Evolutionary conservation across 176 grass and related monocot species (phyloP).

Genomic region (Neostapfia colusana): DNA sequence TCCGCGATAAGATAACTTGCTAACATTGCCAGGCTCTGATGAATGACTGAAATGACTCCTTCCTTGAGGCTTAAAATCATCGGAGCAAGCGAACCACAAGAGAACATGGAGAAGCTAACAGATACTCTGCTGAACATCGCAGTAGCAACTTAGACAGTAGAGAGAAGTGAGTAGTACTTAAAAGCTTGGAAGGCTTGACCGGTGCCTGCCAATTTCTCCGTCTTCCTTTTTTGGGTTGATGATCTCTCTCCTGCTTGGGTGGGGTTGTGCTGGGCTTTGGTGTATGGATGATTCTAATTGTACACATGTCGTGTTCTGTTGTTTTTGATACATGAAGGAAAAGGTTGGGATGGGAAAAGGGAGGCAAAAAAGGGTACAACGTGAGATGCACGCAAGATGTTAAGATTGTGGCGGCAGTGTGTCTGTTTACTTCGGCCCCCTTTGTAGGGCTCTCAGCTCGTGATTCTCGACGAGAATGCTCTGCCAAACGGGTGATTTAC

Average conservation of each 20-base stretch:
- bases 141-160: slow-evolving; percentile 42
- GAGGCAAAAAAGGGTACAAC: slow-evolving; percentile 13
- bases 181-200: slow-evolving; percentile 35
- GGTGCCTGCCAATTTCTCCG: slow-evolving; percentile 44
- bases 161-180: slow-evolving; percentile 7
- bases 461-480: no score
- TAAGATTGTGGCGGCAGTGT: slow-evolving; percentile 53
- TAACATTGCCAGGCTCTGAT: slow-evolving; percentile 43
- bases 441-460: no score
- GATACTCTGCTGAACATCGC: slow-evolving; percentile 48
- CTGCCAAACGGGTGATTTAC: no score
- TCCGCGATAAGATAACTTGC: slow-evolving; percentile 14
- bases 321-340: slow-evolving; percentile 29
- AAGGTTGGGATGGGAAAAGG: background rate
- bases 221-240: slow-evolving; percentile 29
- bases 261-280: slow-evolving; percentile 49
- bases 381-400: slow-evolving; percentile 45
- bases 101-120: slow-evolving; percentile 50
- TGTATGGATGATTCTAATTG: slow-evolving; percentile 58
- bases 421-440: slow-evolving; percentile 39
- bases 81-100: slow-evolving; percentile 15
- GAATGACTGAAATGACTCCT: slow-evolving; percentile 46
- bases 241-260: slow-evolving; percentile 43
- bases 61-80: no score
- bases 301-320: slow-evolving; percentile 63